phyloP scores from a whole-genome alignment of 139 green algal species.

The Chlorella sp. region DNA sequence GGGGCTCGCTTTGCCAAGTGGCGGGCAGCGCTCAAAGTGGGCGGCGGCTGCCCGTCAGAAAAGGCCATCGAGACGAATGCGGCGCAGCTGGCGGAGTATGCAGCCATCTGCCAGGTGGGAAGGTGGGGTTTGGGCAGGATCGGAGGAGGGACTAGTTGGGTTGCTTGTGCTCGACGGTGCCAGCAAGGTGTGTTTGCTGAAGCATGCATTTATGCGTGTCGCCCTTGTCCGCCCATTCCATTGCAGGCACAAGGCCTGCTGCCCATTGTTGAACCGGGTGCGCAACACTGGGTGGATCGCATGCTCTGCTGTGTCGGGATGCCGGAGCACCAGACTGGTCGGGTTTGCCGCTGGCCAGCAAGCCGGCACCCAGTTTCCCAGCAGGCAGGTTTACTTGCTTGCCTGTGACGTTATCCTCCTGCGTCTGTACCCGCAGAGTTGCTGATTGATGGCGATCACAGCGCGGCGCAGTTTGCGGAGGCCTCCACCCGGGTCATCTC shows the following conservation, averaged over 20 bases:
- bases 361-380: no score
- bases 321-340: no score
- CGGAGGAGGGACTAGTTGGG: neutral
- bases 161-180: neutral
- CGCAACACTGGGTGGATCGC: no score
- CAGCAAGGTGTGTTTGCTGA: constrained; percentile 21
- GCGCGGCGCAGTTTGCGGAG: constrained; percentile 49
- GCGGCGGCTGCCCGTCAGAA: constrained; percentile 57
- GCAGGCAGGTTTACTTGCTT: no score
- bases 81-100: constrained; percentile 90
- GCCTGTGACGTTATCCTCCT: no score
- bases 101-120: constrained; percentile 82
- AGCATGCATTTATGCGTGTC: neutral
- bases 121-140: neutral
- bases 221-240: no score
- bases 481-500: constrained; percentile 51
- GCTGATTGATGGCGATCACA: constrained; percentile 91
- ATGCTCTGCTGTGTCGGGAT: no score
- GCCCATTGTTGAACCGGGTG: constrained; percentile 92
- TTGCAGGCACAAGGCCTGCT: constrained; percentile 78
- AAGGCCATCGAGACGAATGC: constrained; percentile 81
- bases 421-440: constrained; percentile 69
- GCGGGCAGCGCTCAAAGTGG: constrained; percentile 86
- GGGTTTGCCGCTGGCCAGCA: no score
- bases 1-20: constrained; percentile 91